Evolutionary conservation across 1,139 yeast species (phyloP), one percentile per base, ranked within the genome.

Genomic region (Scheffersomyces cryptocercus): DNA sequence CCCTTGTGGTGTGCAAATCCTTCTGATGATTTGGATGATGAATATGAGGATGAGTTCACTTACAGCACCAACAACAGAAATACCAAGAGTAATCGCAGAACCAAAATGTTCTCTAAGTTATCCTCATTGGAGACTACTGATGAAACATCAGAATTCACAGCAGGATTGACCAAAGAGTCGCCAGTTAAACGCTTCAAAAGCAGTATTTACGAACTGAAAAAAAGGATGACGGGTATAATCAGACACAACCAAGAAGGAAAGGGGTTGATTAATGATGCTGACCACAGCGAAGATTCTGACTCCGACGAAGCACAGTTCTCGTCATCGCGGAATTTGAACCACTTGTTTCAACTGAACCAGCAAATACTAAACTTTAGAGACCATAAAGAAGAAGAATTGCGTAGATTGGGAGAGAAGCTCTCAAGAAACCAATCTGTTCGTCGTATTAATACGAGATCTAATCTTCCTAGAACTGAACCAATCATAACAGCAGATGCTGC

Each of bases 1-100:
- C 76, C 78, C 0, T 48, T 68, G 12, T 75, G 79, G 79, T 73
- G 75, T 54, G 69, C 75, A 11, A 71, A 73, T 46, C 77, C 77
- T 1, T 55, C 54, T 42, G 57, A 52, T 1, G 54, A 51, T 3
- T 49, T 47, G 3, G 63, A 58, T 12, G 65, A 62, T 5, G 63
- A 60, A 3, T 53, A 51, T 24, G 57, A 52, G 28, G 51, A 50
- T 28, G 43, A 41, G 7, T 47, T 16, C 29, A 38, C 42, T 24
- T 38, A 42, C 16, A 37, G 34, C 12, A 34, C 39, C 24, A 20
- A 40, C 32, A 28, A 28, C n/a, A 26, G 33, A 15, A 31, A 15
- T 5, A 20, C 20, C 10, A 15, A 14, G 10, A n/a, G 24, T 31
- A 11, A 20, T 11, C 15, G 20, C n/a, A 31, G 35, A 14, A 15